Evolutionary conservation across 129 eudicot species (phyloP), one percentile per base, ranked within the genome.

Genomic region (Helianthus tuberosus): DNA sequence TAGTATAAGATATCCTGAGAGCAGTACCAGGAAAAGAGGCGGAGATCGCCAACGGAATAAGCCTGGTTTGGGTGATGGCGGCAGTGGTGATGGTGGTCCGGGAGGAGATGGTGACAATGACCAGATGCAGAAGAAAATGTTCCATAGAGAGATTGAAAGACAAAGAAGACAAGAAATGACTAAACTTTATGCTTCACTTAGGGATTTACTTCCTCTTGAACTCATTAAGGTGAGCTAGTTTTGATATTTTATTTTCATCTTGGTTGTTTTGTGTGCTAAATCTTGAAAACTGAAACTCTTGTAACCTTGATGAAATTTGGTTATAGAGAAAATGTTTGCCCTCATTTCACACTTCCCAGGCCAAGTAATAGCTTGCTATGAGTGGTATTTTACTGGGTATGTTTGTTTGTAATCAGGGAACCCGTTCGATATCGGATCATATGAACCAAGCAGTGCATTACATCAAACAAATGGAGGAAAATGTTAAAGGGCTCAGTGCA

Each of bases 81-180:
- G 39, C 13, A 43, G 16, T 50, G 63, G 29, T 10, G n/a, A 15
- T 50, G 16, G 17, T 14, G 55, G 16, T 50, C 16, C 0, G 0
- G 65, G 65, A 1, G 65, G 14, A 12, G 66, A 13, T 32, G 66
- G 46, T 5, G 66, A 27, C 41, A 80, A 67, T 71, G 65, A 68
- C 53, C 61, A 78, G 51, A 61, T 50, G 12, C 68, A 60, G 68
- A 88, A 81, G 84, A 88, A 69, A 74, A 65, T 71, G 57, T 71
- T 63, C 49, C 97, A 86, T 64, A 71, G 97, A 66, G 91, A 86
- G 66, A 75, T 86, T 10, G 97, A 91, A 76, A 75, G 82, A 55
- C 84, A 81, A 51, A 77, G 96, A 43, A 81, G 96, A 71, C 87
- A 85, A 74, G 91, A 87, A 81, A 90, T 90, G 96, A 66, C 88